A percentile compares a stretch with the other conserved stretches of the same genome.
Evolutionary conservation across 495 filamentous ascomycete species (phyloP).

Genomic region (Daldinia caldariorum): DNA sequence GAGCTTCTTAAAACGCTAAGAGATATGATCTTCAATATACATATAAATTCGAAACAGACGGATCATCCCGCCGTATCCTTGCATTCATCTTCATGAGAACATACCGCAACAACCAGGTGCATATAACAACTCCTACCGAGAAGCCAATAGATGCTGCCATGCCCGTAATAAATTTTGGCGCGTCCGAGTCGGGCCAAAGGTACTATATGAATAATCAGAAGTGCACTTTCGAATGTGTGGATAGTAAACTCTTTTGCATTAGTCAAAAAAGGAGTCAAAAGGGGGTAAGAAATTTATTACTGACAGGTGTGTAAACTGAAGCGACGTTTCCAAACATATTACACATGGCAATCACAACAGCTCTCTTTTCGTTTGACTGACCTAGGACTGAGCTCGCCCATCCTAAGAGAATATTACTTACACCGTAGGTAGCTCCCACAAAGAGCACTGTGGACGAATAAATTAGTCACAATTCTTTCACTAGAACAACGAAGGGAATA

Average conservation of each 20-base stretch:
- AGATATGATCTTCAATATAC: conserved; percentile 41
- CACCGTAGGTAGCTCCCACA: conserved; percentile 54
- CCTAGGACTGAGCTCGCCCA: conserved; percentile 55
- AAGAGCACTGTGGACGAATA: conserved; percentile 47
- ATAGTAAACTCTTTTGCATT: too few species aligned
- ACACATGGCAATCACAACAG: conserved; percentile 56
- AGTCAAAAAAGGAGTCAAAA: not conserved
- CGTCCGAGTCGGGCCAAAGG: conserved; percentile 55
- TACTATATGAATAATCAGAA: conserved; percentile 38
- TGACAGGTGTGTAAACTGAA: conserved; percentile 52
- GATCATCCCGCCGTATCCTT: conserved; percentile 50
- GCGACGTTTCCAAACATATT: conserved; percentile 47
- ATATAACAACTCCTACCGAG: conserved; percentile 42
- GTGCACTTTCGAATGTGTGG: not conserved
- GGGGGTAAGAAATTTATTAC: not conserved
- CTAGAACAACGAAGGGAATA: not conserved
- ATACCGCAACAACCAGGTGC: conserved; percentile 54
- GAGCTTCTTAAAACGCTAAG: too few species aligned
- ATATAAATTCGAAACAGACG: conserved; percentile 46
- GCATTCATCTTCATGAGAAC: conserved; percentile 51
- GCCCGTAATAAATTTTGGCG: conserved; percentile 53
- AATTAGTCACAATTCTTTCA: not conserved
- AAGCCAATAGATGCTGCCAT: conserved; percentile 56
- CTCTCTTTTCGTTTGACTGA: conserved; percentile 57
- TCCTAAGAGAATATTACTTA: conserved; percentile 56